Base-by-base conservation (phyloP, 208 protist genomes). In the Trypanosoma cruzi region DNA sequence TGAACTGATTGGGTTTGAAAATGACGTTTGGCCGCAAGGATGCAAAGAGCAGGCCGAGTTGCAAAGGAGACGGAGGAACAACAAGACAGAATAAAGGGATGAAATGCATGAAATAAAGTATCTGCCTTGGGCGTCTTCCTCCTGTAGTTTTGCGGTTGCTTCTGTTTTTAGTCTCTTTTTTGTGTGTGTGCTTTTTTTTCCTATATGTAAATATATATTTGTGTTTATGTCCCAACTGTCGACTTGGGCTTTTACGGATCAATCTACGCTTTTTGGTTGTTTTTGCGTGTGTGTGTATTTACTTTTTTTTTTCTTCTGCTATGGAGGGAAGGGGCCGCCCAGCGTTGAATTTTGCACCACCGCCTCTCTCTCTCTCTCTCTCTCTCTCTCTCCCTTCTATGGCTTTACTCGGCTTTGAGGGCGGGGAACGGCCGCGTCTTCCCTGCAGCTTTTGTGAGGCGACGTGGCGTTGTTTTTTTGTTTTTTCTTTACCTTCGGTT, bases 1-100 rank as follows among this genome's bases (percentile, higher is more conserved):
- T 74, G 7, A 56, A 52, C 61, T 74, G 54, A 74, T 22, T 46
- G 55, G 48, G 18, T 52, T 8, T 8, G 48, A 1, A 26, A 11
- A 24, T 8, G 48, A 6, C 16, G 1, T 28, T 8, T 52, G 22
- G 48, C 22, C 48, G 18, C 48, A 28, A 11, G 7, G 1, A 1
- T 26, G 18, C 4, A n/a, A 52, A 8, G 7, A 52, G 48, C 11
- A 52, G 22, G 24, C 16, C 5, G 48, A 52, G 22, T 26, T 8
- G 4, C 48, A 52, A 52, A 52, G 8, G 24, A 52, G 48, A 26
- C 22, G 48, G 48, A 5, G 48, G 1, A 44, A 44, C 40, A 44
- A 44, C n/a, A n/a, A n/a, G n/a, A n/a, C n/a, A n/a, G n/a, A 44
- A 44, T 18, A 44, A 14, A 44, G 10, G 8, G 10, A 44, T 16